These are phyloP conservation scores for Boletus rex-veris DNA, from an alignment of 768 basidiomycete species.

Conservation along the genomic window DNA sequence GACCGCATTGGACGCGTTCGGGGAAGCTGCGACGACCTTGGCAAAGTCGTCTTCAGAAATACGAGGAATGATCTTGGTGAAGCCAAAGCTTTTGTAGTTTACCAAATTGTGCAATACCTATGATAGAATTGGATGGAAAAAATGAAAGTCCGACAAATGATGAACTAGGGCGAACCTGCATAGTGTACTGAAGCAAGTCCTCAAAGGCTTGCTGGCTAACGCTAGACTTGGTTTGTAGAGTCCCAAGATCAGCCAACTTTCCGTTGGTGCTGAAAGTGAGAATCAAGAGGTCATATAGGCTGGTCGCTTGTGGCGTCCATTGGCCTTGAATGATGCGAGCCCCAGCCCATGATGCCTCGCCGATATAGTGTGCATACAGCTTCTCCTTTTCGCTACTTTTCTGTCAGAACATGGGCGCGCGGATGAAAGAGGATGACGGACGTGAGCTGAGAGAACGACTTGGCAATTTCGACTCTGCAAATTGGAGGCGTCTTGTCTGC, in stretches of 20 bases:
- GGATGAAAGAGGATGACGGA: conserved; percentile 23
- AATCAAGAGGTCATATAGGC: conserved; percentile 70
- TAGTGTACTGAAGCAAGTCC: conserved; percentile 65
- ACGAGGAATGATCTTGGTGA: conserved; percentile 83
- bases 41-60: conserved; percentile 58
- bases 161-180: conserved; percentile 48
- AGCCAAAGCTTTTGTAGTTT: conserved; percentile 81
- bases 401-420: background rate
- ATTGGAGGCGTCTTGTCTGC: conserved; percentile 77
- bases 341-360: conserved; percentile 78
- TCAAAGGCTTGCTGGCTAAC: conserved; percentile 63
- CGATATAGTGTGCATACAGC: conserved; percentile 72
- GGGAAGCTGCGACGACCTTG: conserved; percentile 57
- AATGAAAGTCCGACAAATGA: background rate
- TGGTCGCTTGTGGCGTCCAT: conserved; percentile 70
- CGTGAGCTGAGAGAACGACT: conserved; percentile 70
- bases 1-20: conserved; percentile 51
- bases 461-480: conserved; percentile 64
- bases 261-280: conserved; percentile 61
- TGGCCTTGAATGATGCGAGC: conserved; percentile 81
- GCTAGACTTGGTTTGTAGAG: conserved; percentile 51
- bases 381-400: conserved; percentile 64
- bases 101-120: conserved; percentile 43
- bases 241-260: conserved; percentile 52
- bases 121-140: background rate